Conservation (phyloP, 345 rosid species). For the Eucalyptus camaldulensis region DNA sequence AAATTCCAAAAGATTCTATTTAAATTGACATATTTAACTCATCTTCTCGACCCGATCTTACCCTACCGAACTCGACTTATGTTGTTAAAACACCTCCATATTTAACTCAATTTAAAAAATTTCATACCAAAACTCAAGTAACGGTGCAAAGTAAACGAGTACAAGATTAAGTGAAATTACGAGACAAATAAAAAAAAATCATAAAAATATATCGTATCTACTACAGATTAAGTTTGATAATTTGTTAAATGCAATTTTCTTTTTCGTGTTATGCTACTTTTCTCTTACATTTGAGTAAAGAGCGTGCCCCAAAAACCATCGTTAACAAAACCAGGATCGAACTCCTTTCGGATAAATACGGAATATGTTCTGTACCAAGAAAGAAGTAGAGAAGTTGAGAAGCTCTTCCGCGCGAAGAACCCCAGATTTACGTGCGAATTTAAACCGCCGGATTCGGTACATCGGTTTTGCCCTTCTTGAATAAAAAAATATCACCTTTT, state of each 20-base stretch:
- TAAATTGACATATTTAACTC: neutral
- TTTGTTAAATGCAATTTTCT: neutral
- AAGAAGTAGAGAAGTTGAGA: neutral
- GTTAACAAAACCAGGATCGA: neutral
- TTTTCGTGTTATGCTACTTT: neutral
- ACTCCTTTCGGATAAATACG: neutral
- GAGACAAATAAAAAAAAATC: fast-evolving
- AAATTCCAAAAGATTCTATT: no score
- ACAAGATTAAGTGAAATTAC: fast-evolving
- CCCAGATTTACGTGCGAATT: neutral
- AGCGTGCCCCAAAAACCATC: neutral
- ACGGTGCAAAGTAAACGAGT: fast-evolving
- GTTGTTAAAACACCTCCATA: no score
- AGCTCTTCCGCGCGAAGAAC: neutral
- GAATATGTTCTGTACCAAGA: neutral
- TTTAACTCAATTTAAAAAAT: no score
- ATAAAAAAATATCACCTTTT: neutral
- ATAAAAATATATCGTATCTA: no score
- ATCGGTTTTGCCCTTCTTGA: neutral
- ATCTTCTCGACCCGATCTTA: fast-evolving
- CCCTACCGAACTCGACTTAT: fast-evolving
- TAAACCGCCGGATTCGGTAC: neutral
- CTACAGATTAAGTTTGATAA: no score
- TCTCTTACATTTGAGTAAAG: neutral
- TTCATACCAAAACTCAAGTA: no score